Conservation (phyloP, 331 rosid species). For the Rhamnella rubrinervis region DNA sequence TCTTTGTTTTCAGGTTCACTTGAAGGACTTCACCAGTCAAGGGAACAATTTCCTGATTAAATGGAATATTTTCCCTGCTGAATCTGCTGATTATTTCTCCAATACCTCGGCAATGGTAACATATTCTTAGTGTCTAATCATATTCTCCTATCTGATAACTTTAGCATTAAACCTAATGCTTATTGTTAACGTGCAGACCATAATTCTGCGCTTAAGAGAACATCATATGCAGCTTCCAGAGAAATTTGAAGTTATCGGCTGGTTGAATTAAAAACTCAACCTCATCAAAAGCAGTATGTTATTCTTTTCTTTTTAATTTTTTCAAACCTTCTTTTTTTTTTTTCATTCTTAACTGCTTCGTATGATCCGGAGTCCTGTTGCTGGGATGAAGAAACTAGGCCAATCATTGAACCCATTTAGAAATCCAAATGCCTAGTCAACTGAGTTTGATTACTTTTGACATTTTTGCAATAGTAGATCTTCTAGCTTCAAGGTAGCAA, state of each 20-base stretch:
- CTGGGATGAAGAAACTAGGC: not conserved
- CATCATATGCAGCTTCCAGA: conserved; percentile 46
- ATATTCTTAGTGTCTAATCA: not conserved
- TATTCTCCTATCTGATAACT: conserved; percentile 2
- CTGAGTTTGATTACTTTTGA: not conserved
- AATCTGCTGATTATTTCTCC: conserved; percentile 35
- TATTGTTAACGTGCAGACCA: conserved; percentile 25
- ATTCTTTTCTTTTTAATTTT: not conserved
- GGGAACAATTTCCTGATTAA: conserved; percentile 28
- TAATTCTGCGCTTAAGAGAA: conserved; percentile 37
- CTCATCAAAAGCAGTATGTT: conserved; percentile 35
- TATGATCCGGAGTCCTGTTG: not conserved
- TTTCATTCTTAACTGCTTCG: not conserved
- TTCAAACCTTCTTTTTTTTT: not conserved
- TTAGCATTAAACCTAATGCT: not conserved
- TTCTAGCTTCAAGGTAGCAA: not conserved
- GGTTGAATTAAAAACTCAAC: conserved; percentile 36
- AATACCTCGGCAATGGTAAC: conserved; percentile 39
- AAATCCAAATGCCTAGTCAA: too few relatives aligned
- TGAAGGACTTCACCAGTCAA: conserved; percentile 29
- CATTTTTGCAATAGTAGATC: not conserved
- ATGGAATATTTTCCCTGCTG: conserved; percentile 41
- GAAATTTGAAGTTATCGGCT: conserved; percentile 45
- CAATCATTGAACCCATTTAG: too few relatives aligned
- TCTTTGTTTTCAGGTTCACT: conserved; percentile 37